Evolutionary conservation across 305 asterid genomes (phyloP).

Genomic region (Ilex paraguariensis): DNA sequence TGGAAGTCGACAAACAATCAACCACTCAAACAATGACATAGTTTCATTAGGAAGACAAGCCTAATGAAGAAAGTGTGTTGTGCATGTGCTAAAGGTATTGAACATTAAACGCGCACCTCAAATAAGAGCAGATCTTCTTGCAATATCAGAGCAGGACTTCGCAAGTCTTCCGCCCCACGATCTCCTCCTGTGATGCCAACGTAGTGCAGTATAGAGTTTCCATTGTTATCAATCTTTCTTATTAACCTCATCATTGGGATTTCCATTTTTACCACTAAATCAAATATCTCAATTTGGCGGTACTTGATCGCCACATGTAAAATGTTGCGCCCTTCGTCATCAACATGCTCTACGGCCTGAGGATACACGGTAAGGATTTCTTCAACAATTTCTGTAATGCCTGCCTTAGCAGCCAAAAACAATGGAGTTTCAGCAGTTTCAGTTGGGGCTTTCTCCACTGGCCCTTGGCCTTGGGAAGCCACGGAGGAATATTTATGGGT

Average conservation of each 20-base stretch:
- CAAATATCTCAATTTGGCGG: conserved; percentile 5
- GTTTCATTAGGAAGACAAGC: neutral
- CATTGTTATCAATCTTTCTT: conserved; percentile 8
- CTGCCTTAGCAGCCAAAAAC: conserved; percentile 14
- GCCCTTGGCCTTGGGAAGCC: neutral
- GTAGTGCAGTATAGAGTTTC: conserved; percentile 16
- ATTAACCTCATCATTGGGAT: conserved; percentile 11
- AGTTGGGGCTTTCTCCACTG: neutral
- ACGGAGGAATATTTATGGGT: conserved; percentile 5
- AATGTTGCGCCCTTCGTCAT: conserved; percentile 9
- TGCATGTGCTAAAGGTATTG: neutral
- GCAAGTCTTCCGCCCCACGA: conserved; percentile 7
- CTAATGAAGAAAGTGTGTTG: neutral
- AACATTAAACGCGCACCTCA: conserved; percentile 3
- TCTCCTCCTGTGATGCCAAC: conserved; percentile 11
- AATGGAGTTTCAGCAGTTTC: conserved; percentile 6
- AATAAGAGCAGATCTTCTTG: conserved; percentile 13
- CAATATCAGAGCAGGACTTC: conserved; percentile 13
- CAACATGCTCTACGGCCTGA: conserved; percentile 18
- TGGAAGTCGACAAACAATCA: neutral
- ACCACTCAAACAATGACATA: neutral
- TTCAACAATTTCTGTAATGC: conserved; percentile 11
- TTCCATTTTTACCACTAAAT: conserved; percentile 7
- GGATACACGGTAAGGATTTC: conserved; percentile 12
- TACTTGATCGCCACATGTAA: conserved; percentile 15